phyloP scores from a whole-genome alignment of 179 eudicot genomes.

The Gypsophila paniculata region DNA sequence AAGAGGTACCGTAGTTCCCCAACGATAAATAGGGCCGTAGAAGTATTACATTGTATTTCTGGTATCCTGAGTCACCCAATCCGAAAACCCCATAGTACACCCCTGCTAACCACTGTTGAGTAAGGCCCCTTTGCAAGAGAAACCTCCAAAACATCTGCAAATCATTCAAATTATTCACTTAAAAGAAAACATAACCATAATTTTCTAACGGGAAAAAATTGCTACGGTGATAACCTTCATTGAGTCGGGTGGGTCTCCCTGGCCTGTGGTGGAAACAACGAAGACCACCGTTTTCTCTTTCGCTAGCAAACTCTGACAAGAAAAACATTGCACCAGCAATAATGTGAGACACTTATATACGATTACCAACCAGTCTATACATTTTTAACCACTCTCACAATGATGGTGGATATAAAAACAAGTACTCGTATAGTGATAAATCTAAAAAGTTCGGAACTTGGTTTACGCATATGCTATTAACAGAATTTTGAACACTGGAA shows the following conservation, averaged over 20 bases:
- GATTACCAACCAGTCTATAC: background rate
- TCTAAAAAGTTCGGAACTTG: constrained; percentile 6
- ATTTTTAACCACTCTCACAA: background rate
- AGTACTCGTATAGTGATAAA: background rate
- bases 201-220: background rate
- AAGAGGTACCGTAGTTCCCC: constrained; percentile 49
- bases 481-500: background rate
- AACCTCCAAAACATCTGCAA: constrained; percentile 81
- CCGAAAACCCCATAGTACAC: constrained; percentile 89
- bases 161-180: constrained; percentile 5
- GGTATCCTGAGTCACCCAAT: constrained; percentile 97
- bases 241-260: constrained; percentile 81
- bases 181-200: constrained; percentile 8
- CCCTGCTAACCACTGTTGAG: constrained; percentile 58
- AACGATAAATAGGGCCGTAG: constrained; percentile 35
- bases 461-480: background rate
- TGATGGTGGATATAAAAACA: background rate
- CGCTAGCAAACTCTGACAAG: constrained; percentile 46
- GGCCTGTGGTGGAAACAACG: constrained; percentile 91
- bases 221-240: constrained; percentile 56
- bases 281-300: constrained; percentile 51
- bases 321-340: background rate
- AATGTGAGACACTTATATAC: background rate
- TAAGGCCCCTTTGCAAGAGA: constrained; percentile 66
- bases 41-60: constrained; percentile 85